Percentiles rank a stretch among this genome's conserved stretches.
Evolutionary conservation across 768 basidiomycete genomes (phyloP).

Genomic region (Podaxis mareebaensis): DNA sequence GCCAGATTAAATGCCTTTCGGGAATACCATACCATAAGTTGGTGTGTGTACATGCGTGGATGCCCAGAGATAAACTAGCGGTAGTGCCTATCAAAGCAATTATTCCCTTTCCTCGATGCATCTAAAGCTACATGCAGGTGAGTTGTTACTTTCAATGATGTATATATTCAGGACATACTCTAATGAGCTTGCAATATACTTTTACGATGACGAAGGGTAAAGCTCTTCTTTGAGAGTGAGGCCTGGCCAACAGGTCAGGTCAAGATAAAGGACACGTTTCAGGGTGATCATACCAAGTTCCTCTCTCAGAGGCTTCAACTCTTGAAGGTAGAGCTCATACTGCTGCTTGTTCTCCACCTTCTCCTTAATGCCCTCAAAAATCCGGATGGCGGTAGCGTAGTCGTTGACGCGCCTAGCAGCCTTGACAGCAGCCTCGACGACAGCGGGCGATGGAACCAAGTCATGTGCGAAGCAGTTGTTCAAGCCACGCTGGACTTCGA

Average conservation of each 20-base stretch:
- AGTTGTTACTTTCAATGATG: background rate
- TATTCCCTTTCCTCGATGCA: background rate
- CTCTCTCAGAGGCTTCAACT: conserved; percentile 83
- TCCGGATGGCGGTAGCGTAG: conserved; percentile 93
- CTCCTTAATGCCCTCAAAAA: conserved; percentile 95
- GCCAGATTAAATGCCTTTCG: background rate
- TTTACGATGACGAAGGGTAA: conserved; percentile 32
- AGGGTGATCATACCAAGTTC: conserved; percentile 75
- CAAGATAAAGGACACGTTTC: background rate
- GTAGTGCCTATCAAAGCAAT: background rate
- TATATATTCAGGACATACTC: background rate
- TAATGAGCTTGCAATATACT: background rate
- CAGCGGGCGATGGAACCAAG: conserved; percentile 81
- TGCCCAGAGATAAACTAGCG: conserved; percentile 10
- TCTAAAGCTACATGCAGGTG: background rate
- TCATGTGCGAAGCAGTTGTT: conserved; percentile 99
- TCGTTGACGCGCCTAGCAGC: conserved; percentile 93
- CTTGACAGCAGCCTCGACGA: conserved; percentile 84
- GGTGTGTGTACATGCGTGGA: conserved; percentile 5
- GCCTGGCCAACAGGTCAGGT: conserved; percentile 27
- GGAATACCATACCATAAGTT: conserved; percentile 7
- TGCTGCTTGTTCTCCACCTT: conserved; percentile 98
- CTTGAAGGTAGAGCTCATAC: conserved; percentile 91
- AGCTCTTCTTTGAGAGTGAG: conserved; percentile 46
- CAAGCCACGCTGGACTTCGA: conserved; percentile 97